Percentiles rank a stretch among this genome's conserved stretches.
phyloP scores from a whole-genome alignment of 2,329 filamentous ascomycete genomes.

The Cytospora chrysosperma region DNA sequence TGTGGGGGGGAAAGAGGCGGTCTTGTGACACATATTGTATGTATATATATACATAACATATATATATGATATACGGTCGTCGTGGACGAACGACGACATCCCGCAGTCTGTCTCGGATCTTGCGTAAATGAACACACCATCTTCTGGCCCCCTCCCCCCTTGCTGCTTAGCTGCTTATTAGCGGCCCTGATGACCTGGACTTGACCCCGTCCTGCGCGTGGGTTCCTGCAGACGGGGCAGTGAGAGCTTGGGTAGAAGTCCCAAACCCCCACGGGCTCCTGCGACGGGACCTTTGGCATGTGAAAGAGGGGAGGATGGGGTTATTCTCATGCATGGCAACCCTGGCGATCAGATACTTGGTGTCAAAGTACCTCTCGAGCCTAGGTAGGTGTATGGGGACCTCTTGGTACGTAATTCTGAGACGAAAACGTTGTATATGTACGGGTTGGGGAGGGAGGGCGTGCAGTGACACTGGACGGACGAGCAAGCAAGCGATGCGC shows the following conservation, averaged over 20 bases:
- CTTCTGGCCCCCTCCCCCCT: neutral
- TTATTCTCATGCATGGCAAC: neutral
- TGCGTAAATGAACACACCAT: constrained; percentile 4
- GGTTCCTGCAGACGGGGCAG: constrained; percentile 8
- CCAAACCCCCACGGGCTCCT: neutral
- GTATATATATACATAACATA: neutral
- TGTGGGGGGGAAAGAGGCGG: neutral
- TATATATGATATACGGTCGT: neutral
- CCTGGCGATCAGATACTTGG: neutral
- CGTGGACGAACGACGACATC: neutral
- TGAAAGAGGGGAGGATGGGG: neutral
- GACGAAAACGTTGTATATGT: too few relatives aligned
- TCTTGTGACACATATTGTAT: neutral
- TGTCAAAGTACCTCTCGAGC: neutral
- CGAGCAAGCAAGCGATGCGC: neutral
- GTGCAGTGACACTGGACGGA: neutral
- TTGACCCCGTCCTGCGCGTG: neutral
- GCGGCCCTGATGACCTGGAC: neutral
- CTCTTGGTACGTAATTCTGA: neutral
- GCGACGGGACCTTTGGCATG: neutral
- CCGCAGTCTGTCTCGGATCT: neutral
- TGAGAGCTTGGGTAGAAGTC: neutral
- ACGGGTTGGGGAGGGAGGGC: too few relatives aligned
- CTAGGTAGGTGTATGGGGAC: neutral
- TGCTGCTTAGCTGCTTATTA: neutral